Evolutionary conservation across 2,329 filamentous ascomycete species (phyloP).

Genomic region (Penicillium aurantiogriseum): DNA sequence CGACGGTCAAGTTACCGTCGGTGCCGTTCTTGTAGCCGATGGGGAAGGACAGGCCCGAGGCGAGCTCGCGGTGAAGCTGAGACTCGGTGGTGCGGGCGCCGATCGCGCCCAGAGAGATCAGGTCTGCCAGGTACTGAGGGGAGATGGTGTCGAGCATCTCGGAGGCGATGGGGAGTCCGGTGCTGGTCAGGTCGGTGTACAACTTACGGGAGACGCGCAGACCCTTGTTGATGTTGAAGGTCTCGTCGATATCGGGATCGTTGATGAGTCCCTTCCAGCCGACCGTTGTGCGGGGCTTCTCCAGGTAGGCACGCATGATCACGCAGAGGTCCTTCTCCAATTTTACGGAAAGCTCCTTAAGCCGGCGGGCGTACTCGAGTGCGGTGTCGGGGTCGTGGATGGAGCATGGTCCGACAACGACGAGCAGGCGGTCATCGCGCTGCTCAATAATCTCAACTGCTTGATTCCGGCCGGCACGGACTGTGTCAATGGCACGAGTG

Average conservation of each 20-base stretch:
- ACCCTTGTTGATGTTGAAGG: conserved; percentile 98
- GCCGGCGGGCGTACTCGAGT: conserved; percentile 78
- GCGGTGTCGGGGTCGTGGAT: conserved; percentile 91
- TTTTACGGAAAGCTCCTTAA: conserved; percentile 75
- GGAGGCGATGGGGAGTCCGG: conserved; percentile 90
- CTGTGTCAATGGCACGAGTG: conserved; percentile 40
- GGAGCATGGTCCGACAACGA: conserved; percentile 93
- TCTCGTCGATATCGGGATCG: conserved; percentile 95
- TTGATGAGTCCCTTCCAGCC: conserved; percentile 99
- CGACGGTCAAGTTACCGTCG: conserved; percentile 84
- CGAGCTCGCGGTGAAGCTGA: conserved; percentile 93
- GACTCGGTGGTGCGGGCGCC: conserved; percentile 95
- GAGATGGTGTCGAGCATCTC: conserved; percentile 99
- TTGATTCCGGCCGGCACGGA: conserved; percentile 50
- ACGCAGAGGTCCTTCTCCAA: conserved; percentile 81
- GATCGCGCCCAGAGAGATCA: conserved; percentile 93
- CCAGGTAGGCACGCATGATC: conserved; percentile 97
- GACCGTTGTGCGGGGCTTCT: conserved; percentile 97
- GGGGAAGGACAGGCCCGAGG: conserved; percentile 91
- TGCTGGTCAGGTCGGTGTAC: conserved; percentile 82
- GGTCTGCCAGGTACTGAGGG: conserved; percentile 93
- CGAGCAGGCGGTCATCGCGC: conserved; percentile 80
- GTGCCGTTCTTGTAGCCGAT: conserved; percentile 99
- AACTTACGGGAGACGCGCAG: conserved; percentile 87
- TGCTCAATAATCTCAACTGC: conserved; percentile 71